These are phyloP conservation scores for Sabuloglossum arenarium DNA, from an alignment of 495 filamentous ascomycete species.

Conservation along the genomic window DNA sequence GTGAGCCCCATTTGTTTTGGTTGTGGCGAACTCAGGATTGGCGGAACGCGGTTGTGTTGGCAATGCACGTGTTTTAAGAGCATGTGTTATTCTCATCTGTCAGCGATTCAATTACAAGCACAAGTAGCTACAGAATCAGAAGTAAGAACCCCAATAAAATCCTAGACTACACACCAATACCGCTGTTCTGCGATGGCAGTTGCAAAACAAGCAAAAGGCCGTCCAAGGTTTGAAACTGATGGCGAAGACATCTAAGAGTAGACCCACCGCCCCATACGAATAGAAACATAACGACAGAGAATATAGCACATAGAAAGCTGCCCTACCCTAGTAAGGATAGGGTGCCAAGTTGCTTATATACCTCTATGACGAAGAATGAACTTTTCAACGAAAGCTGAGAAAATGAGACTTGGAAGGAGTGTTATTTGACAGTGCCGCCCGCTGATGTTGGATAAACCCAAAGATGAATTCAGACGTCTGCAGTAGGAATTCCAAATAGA, in stretches of 20 bases:
- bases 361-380: not conserved
- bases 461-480: not conserved
- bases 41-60: too few relatives aligned
- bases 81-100: not conserved
- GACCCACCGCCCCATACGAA: not conserved
- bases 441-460: not conserved
- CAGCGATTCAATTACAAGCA: not conserved
- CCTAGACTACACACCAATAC: constrained; percentile 1
- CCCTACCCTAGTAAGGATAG: not conserved
- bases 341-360: not conserved
- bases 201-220: not conserved
- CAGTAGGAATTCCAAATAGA: not conserved
- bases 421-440: not conserved
- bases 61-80: too few relatives aligned
- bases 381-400: not conserved
- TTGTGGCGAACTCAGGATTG: too few relatives aligned
- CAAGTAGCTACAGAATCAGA: constrained; percentile 1
- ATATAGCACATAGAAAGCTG: not conserved
- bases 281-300: not conserved
- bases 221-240: not conserved
- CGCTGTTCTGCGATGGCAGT: not conserved
- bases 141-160: not conserved
- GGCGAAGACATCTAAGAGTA: not conserved
- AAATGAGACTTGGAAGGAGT: not conserved
- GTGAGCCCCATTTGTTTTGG: too few relatives aligned